Conservation (phyloP, 441 rosid species). For the Monsonia emarginata region DNA sequence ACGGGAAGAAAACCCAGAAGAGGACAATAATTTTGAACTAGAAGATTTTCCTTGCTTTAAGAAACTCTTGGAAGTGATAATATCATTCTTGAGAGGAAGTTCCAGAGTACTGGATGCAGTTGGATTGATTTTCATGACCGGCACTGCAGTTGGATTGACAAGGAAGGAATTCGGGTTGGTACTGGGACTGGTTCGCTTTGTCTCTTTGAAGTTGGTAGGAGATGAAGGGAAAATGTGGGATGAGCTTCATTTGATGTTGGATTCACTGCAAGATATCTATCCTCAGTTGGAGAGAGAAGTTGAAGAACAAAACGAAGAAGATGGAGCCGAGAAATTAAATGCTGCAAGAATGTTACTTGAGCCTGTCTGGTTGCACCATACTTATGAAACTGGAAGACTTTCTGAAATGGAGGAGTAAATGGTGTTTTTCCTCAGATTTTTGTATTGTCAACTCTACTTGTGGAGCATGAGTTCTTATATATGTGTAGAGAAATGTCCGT, state of each 20-base stretch:
- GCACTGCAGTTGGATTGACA: conserved; percentile 44
- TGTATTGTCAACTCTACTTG: background rate
- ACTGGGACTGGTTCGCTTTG: conserved; percentile 47
- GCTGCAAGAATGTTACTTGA: conserved; percentile 53
- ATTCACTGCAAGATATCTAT: conserved; percentile 49
- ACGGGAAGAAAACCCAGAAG: conserved; percentile 24
- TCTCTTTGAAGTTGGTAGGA: conserved; percentile 45
- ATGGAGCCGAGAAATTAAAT: conserved; percentile 30
- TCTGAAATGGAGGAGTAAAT: conserved; percentile 43
- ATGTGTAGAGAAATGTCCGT: background rate
- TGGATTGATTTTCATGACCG: conserved; percentile 41
- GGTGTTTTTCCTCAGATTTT: background rate
- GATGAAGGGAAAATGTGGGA: conserved; percentile 58
- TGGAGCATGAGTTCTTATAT: background rate
- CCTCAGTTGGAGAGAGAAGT: conserved; percentile 53
- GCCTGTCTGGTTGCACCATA: conserved; percentile 81
- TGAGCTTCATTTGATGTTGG: conserved; percentile 59
- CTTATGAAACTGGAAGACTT: conserved; percentile 67
- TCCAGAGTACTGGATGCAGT: conserved; percentile 44
- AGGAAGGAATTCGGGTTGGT: conserved; percentile 44
- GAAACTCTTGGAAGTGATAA: conserved; percentile 31
- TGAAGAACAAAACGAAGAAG: conserved; percentile 40
- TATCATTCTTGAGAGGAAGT: conserved; percentile 40
- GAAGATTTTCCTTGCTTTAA: conserved; percentile 34
- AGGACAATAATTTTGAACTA: conserved; percentile 26